phyloP scores from a whole-genome alignment of 805 yeast species.

The Starmerella stellata region DNA sequence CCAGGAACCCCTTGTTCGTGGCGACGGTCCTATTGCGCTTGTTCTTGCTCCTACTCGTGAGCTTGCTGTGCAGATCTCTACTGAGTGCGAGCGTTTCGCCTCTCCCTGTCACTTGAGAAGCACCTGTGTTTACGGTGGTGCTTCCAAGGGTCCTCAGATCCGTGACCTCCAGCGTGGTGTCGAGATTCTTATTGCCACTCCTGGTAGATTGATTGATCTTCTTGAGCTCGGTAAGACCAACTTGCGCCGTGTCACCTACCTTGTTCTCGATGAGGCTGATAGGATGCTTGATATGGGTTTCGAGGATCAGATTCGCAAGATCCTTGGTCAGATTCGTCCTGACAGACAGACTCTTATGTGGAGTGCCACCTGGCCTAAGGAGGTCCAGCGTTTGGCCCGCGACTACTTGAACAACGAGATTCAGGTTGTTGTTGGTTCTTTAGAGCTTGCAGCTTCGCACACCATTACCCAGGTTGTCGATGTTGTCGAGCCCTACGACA shows the following conservation, averaged over 20 bases:
- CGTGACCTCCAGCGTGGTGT: constrained; percentile 91
- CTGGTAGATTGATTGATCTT: constrained; percentile 97
- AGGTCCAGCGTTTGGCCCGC: constrained; percentile 78
- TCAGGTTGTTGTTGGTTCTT: constrained; percentile 91
- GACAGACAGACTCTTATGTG: constrained; percentile 99
- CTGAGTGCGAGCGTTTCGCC: constrained; percentile 91
- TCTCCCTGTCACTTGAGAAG: constrained; percentile 80
- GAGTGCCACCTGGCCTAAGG: constrained; percentile 99
- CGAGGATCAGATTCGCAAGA: constrained; percentile 98
- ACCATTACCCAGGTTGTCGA: constrained; percentile 86
- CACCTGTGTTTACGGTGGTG: constrained; percentile 96
- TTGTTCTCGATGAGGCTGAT: constrained; percentile 97
- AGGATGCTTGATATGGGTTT: constrained; percentile 99
- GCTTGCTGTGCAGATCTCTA: constrained; percentile 92
- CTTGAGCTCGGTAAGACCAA: constrained; percentile 88
- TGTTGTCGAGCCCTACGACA: constrained; percentile 78
- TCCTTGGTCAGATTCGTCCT: constrained; percentile 94
- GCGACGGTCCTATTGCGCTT: constrained; percentile 94
- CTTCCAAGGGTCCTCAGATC: constrained; percentile 92
- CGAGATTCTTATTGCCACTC: constrained; percentile 93
- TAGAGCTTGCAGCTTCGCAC: constrained; percentile 91
- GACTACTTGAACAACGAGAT: constrained; percentile 86
- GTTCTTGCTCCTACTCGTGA: constrained; percentile 98
- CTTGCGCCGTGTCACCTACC: constrained; percentile 86
- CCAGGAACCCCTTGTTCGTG: constrained; percentile 78